Percentiles rank a stretch among this genome's conserved stretches.
Evolutionary conservation across 495 filamentous ascomycete genomes (phyloP).

Genomic region (Lichina pygmaea): DNA sequence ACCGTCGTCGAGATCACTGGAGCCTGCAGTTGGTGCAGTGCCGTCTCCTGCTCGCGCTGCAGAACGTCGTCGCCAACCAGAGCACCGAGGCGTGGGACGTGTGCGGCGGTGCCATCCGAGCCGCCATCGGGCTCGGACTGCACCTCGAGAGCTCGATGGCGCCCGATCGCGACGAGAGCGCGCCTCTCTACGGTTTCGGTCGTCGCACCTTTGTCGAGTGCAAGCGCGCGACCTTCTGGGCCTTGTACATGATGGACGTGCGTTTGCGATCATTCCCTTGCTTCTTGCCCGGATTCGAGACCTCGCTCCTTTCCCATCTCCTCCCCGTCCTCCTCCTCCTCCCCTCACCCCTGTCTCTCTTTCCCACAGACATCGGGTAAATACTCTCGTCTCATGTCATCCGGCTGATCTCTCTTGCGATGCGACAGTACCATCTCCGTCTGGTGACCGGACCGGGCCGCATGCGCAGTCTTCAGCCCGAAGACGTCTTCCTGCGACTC

Average conservation of each 20-base stretch:
- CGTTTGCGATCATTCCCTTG: constrained; percentile 6
- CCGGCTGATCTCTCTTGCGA: not conserved
- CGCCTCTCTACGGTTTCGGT: constrained; percentile 28
- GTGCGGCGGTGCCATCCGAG: constrained; percentile 27
- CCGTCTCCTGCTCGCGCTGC: constrained; percentile 32
- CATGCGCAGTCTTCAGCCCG: constrained; percentile 17
- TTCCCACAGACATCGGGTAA: too few species aligned
- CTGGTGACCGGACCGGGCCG: constrained; percentile 23
- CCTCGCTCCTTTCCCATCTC: too few species aligned
- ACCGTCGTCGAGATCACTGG: constrained; percentile 19
- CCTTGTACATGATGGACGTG: constrained; percentile 32
- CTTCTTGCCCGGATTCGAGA: not conserved
- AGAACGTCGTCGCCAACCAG: constrained; percentile 31
- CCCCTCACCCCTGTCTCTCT: too few species aligned
- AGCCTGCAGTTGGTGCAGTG: constrained; percentile 34
- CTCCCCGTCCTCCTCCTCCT: too few species aligned
- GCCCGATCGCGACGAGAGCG: constrained; percentile 16
- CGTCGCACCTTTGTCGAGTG: constrained; percentile 32
- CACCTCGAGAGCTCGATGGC: constrained; percentile 31
- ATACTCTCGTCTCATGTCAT: too few species aligned
- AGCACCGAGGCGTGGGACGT: constrained; percentile 29
- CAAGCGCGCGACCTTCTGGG: constrained; percentile 40
- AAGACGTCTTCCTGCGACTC: constrained; percentile 34
- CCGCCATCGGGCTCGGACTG: constrained; percentile 26
- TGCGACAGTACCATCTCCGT: constrained; percentile 20